Percentiles rank a stretch among this genome's conserved stretches.
Evolutionary conservation across 768 basidiomycete genomes (phyloP).

Genomic region (Calocera viscosa): DNA sequence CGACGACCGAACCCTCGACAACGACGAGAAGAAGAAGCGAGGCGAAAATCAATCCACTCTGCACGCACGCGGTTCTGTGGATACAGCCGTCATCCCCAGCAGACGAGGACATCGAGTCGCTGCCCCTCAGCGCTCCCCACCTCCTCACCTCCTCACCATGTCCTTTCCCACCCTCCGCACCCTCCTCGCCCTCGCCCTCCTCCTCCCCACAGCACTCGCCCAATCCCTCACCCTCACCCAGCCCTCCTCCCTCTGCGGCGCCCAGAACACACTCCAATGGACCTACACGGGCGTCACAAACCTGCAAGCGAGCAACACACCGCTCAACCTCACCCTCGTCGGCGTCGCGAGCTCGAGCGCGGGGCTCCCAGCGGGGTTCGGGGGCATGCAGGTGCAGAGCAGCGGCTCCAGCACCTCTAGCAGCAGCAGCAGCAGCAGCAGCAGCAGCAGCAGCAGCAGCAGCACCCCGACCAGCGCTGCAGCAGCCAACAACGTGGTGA

Average conservation of each 20-base stretch:
- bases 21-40: too few relatives aligned
- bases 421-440: neutral
- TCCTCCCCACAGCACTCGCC: neutral
- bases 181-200: neutral
- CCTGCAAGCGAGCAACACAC: neutral
- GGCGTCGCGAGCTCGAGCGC: neutral
- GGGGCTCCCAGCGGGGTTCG: neutral
- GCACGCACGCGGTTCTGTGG: too few relatives aligned
- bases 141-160: neutral
- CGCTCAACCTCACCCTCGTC: neutral
- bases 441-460: neutral
- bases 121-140: neutral
- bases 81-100: too few relatives aligned
- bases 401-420: neutral
- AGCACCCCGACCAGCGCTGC: neutral
- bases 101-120: too few relatives aligned
- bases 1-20: too few relatives aligned
- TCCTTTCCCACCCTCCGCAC: neutral
- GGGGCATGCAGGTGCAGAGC: neutral
- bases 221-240: slow-evolving; percentile 3
- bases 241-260: neutral
- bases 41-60: too few relatives aligned
- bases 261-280: neutral
- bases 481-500: neutral
- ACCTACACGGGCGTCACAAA: neutral